phyloP scores from a whole-genome alignment of 805 yeast species.

The Suhomyces kilbournensis region DNA sequence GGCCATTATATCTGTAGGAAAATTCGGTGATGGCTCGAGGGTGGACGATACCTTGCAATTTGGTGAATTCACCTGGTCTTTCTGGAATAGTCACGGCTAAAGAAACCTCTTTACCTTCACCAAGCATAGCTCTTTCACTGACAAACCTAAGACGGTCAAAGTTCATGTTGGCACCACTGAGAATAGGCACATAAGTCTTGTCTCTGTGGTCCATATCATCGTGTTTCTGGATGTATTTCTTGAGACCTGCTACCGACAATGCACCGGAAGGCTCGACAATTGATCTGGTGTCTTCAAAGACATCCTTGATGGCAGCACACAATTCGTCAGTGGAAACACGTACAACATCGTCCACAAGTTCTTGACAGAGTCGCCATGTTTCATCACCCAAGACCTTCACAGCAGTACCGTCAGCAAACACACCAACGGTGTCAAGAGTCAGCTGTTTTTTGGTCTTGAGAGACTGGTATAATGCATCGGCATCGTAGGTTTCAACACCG shows the following conservation, averaged over 20 bases:
- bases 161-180: constrained; percentile 98
- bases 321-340: constrained; percentile 88
- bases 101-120: constrained; percentile 96
- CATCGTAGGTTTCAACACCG: constrained; percentile 95
- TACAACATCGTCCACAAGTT: constrained; percentile 85
- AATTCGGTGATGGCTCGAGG: constrained; percentile 95
- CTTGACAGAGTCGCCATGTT: constrained; percentile 75
- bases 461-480: constrained; percentile 85
- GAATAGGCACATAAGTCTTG: constrained; percentile 75
- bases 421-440: constrained; percentile 72
- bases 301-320: constrained; percentile 93
- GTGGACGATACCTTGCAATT: constrained; percentile 69
- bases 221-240: constrained; percentile 66
- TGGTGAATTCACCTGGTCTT: constrained; percentile 82
- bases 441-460: constrained; percentile 54
- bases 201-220: constrained; percentile 69
- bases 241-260: constrained; percentile 90
- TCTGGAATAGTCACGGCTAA: constrained; percentile 90
- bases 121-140: constrained; percentile 95
- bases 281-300: constrained; percentile 92
- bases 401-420: constrained; percentile 98
- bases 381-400: constrained; percentile 88
- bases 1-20: constrained; percentile 71
- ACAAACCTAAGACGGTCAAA: constrained; percentile 95
- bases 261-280: constrained; percentile 98